These are phyloP conservation scores for Acanthamoeba sp. DNA, from an alignment of 208 protist genomes.

Conservation along the genomic window DNA sequence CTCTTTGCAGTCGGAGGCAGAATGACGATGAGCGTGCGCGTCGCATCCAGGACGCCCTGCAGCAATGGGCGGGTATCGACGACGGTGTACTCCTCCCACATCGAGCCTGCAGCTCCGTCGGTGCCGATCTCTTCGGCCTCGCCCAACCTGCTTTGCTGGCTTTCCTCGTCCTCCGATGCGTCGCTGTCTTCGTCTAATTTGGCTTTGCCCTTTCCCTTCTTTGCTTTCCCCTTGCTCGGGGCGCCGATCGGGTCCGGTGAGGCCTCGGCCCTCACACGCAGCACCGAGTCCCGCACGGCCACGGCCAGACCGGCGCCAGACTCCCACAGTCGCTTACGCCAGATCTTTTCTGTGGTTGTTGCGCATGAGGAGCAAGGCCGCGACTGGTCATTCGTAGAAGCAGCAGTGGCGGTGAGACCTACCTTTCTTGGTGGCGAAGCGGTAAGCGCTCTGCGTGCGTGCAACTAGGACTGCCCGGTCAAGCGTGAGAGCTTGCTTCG, in stretches of 20 bases:
- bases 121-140: not conserved
- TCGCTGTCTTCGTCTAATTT: not conserved
- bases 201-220: slow-evolving; percentile 1
- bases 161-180: not conserved
- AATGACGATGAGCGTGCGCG: slow-evolving; percentile 20
- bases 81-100: slow-evolving; percentile 25
- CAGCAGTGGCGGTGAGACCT: not conserved
- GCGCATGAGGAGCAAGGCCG: too few species aligned
- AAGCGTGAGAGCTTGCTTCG: slow-evolving; percentile 1
- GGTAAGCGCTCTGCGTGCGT: not conserved
- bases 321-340: slow-evolving; percentile 7
- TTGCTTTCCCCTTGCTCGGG: not conserved
- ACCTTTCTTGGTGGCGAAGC: slow-evolving; percentile 33
- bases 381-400: too few species aligned
- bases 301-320: not conserved
- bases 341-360: not conserved
- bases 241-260: not conserved
- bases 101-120: not conserved
- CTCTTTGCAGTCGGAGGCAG: slow-evolving; percentile 11
- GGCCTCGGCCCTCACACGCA: not conserved
- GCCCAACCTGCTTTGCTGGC: not conserved
- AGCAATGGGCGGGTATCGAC: slow-evolving; percentile 36
- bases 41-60: slow-evolving; percentile 16
- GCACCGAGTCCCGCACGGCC: not conserved
- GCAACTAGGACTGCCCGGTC: not conserved